Base-by-base conservation (phyloP, 2,329 filamentous ascomycete genomes). In the Aspergillus japonicus region DNA sequence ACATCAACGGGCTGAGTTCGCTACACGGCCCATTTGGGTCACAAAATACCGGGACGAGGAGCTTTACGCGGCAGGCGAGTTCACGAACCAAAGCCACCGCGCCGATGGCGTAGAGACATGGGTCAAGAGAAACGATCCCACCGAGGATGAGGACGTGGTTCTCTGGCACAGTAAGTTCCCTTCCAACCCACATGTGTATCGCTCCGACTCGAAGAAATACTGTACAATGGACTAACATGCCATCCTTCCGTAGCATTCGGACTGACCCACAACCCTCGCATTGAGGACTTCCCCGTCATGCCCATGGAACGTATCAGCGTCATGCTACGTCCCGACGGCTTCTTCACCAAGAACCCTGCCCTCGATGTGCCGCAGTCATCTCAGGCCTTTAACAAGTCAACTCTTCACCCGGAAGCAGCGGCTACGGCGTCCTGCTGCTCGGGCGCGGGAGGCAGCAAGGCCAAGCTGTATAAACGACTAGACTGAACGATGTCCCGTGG, bases 201-300 rank as follows among this genome's bases (percentile, higher is more conserved):
- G 10, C 11, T 29, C 33, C 5, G 35, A 19, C 31, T 31, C 42
- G 44, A 31, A 14, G 31, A 14, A 42, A 8, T n/a, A 14, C 3
- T n/a, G 53, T 14, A 29, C 42, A n/a, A 48, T n/a, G 19, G 11
- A 44, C 53, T 47, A n/a, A 55, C 26, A 31, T 21, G 26, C 54
- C 12, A 47, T 24, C 23, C 55, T 35, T 26, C 1, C 56, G 47
- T 21, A 76, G 73, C 74, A 24, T 80, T 80, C 57, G 80, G 87
- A 19, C 82, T 87, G 26, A 89, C 87, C 35, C 87, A 89, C 64
- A 84, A 87, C 26, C 85, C 86, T 0, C 77, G 86, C 5, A 79
- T 85, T 24, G 87, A 89, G 68, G 87, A 89, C 68, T 89, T 88
- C 73, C 87, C 87, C 1, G 84, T 89, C 47, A 89, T 89, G 87